Conservation (phyloP, 2,329 filamentous ascomycete species). For the Neoarthrinium moseri region DNA sequence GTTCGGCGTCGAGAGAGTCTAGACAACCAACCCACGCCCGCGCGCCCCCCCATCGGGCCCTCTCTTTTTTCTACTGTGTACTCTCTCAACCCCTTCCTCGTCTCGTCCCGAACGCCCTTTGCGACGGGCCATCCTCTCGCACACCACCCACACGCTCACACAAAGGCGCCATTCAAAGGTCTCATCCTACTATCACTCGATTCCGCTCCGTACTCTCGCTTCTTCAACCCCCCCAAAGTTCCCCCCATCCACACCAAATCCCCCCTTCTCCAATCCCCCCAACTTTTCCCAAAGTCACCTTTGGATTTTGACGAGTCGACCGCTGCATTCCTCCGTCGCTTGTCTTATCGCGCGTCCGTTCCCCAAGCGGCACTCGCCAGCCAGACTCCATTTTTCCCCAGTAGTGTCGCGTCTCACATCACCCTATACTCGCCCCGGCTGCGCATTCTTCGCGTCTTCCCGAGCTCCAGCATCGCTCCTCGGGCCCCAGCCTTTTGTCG, state of each 20-base stretch:
- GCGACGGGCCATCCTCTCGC: background rate
- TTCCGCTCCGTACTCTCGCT: constrained; percentile 9
- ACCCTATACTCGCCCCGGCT: background rate
- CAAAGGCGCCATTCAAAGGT: constrained; percentile 13
- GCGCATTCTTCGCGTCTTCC: background rate
- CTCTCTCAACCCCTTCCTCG: background rate
- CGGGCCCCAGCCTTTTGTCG: too few relatives aligned
- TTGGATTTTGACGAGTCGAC: constrained; percentile 12
- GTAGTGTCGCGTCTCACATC: background rate
- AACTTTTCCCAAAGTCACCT: constrained; percentile 16
- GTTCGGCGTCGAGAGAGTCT: too few relatives aligned
- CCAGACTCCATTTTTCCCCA: constrained; percentile 7
- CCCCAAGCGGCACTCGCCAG: constrained; percentile 9
- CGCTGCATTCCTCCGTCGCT: constrained; percentile 22
- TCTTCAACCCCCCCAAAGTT: constrained; percentile 12
- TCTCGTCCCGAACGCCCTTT: background rate
- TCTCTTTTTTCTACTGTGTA: background rate
- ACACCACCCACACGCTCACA: too few relatives aligned
- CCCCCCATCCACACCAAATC: constrained; percentile 15
- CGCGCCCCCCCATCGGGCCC: too few relatives aligned
- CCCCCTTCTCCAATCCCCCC: constrained; percentile 19
- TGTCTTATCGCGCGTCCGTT: constrained; percentile 22
- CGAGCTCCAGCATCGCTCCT: too few relatives aligned
- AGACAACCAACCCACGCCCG: too few relatives aligned
- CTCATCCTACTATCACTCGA: constrained; percentile 3